These are phyloP conservation scores for Plasmodium gaboni DNA, from an alignment of 169 alveolate genomes.

Conservation along the genomic window DNA sequence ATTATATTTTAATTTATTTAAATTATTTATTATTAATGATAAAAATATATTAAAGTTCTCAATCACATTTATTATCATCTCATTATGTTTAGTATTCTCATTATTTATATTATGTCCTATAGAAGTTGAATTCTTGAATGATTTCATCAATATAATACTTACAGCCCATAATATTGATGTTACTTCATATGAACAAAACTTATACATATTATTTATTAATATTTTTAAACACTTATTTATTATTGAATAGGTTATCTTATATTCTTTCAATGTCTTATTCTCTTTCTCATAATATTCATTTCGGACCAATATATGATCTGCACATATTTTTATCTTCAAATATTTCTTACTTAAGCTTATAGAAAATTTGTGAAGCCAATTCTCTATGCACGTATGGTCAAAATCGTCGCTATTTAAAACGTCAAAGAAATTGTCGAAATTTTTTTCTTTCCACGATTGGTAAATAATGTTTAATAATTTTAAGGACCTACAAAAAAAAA, in stretches of 20 bases:
- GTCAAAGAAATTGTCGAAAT: slow-evolving; percentile 28
- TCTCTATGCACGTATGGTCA: slow-evolving; percentile 45
- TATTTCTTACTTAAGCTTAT: slow-evolving; percentile 40
- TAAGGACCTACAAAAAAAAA: slow-evolving; percentile 21
- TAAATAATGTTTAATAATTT: slow-evolving; percentile 24
- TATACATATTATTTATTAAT: slow-evolving; percentile 27
- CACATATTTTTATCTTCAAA: slow-evolving; percentile 17
- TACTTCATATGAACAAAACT: slow-evolving; percentile 57
- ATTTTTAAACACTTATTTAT: slow-evolving; percentile 32
- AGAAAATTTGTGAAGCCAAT: slow-evolving; percentile 68
- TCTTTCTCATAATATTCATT: not conserved
- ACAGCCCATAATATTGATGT: slow-evolving; percentile 62
- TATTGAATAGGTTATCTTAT: not conserved
- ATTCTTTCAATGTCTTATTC: slow-evolving; percentile 17
- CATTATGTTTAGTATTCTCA: not conserved
- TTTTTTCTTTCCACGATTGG: slow-evolving; percentile 46
- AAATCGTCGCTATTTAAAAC: slow-evolving; percentile 23
- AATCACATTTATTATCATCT: not conserved
- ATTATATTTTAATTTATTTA: slow-evolving; percentile 29
- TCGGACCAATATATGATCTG: slow-evolving; percentile 19
- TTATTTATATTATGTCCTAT: not conserved
- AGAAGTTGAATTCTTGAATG: not conserved
- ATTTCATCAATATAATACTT: slow-evolving; percentile 31
- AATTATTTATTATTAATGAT: slow-evolving; percentile 2
- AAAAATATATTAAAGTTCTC: slow-evolving; percentile 32